These are phyloP conservation scores for Globisporangium rhizosaccharum DNA, from an alignment of 352 stramenopile genomes.

Conservation along the genomic window DNA sequence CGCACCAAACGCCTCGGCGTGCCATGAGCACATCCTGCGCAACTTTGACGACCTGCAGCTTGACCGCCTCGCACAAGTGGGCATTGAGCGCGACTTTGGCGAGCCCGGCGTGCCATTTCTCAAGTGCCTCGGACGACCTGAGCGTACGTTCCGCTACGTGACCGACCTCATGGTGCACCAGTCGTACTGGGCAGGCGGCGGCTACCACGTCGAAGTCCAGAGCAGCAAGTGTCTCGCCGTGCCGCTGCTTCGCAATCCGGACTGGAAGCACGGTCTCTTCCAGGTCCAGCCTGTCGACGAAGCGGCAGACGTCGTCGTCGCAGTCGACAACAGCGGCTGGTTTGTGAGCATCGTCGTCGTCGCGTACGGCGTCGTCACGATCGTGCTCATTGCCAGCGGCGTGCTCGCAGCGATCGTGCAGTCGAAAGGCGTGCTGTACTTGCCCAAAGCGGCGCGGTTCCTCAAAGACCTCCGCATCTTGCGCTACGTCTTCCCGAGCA, in stretches of 20 bases:
- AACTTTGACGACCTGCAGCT: constrained; percentile 34
- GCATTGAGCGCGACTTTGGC: constrained; percentile 35
- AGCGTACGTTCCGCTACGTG: constrained; percentile 38
- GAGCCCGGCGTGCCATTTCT: constrained; percentile 38
- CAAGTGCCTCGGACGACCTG: constrained; percentile 36
- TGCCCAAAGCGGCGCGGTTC: constrained; percentile 36
- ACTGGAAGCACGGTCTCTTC: constrained; percentile 46
- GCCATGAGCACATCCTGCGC: constrained; percentile 48
- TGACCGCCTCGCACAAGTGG: constrained; percentile 30
- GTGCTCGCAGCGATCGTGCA: constrained; percentile 43
- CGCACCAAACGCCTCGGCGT: constrained; percentile 22
- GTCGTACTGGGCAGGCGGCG: constrained; percentile 46
- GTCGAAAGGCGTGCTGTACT: constrained; percentile 31
- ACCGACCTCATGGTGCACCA: constrained; percentile 58
- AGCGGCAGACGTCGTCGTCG: constrained; percentile 33
- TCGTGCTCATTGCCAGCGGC: constrained; percentile 43
- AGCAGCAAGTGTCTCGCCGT: constrained; percentile 44
- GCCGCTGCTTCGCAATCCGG: constrained; percentile 28
- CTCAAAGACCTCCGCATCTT: constrained; percentile 19
- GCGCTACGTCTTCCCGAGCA: constrained; percentile 42
- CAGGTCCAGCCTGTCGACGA: constrained; percentile 33
- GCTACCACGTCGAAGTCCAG: constrained; percentile 48
- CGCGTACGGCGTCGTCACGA: constrained; percentile 40
- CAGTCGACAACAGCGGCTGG: constrained; percentile 39
- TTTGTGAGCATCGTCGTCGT: constrained; percentile 29